Percentiles rank a stretch among this genome's conserved stretches.
phyloP scores from a whole-genome alignment of 75 land plant genomes.

The Ceratopteris richardii region DNA sequence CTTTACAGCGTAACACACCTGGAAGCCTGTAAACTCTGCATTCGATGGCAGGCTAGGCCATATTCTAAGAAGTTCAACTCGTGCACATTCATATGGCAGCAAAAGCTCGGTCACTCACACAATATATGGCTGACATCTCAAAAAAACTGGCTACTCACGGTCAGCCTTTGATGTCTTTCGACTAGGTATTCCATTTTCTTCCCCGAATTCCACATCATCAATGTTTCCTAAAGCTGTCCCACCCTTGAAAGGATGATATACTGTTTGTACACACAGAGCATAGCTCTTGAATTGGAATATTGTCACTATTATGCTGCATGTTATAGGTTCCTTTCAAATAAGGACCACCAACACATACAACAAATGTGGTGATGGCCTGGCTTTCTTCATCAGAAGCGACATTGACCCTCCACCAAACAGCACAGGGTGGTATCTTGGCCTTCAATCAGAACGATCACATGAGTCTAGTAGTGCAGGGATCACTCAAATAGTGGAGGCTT shows the following conservation, averaged over 20 bases:
- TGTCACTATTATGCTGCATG: slow-evolving; percentile 85
- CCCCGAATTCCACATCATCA: slow-evolving; percentile 59
- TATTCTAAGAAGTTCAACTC: slow-evolving; percentile 87
- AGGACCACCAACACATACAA: not conserved
- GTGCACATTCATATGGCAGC: slow-evolving; percentile 72
- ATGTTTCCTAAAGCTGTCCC: slow-evolving; percentile 44
- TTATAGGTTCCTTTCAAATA: slow-evolving; percentile 93
- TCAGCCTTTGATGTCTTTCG: slow-evolving; percentile 59
- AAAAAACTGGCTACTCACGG: slow-evolving; percentile 79
- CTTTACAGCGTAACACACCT: slow-evolving; percentile 95
- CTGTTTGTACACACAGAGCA: slow-evolving; percentile 84
- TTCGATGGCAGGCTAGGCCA: slow-evolving; percentile 99
- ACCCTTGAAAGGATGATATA: slow-evolving; percentile 90
- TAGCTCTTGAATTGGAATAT: slow-evolving; percentile 87
- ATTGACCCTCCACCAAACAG: not conserved
- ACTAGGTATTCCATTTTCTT: slow-evolving; percentile 69
- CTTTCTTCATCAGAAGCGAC: not conserved
- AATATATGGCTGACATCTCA: slow-evolving; percentile 85
- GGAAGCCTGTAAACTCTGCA: slow-evolving; percentile 73
- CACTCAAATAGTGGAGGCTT: too few species aligned
- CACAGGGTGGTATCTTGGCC: not conserved
- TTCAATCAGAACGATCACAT: not conserved
- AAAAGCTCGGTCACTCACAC: slow-evolving; percentile 84
- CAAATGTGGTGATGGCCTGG: not conserved
- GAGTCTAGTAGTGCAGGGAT: too few species aligned